Evolutionary conservation across 495 filamentous ascomycete genomes (phyloP), one percentile per base, ranked within the genome.

Genomic region (Sporormia fimetaria): DNA sequence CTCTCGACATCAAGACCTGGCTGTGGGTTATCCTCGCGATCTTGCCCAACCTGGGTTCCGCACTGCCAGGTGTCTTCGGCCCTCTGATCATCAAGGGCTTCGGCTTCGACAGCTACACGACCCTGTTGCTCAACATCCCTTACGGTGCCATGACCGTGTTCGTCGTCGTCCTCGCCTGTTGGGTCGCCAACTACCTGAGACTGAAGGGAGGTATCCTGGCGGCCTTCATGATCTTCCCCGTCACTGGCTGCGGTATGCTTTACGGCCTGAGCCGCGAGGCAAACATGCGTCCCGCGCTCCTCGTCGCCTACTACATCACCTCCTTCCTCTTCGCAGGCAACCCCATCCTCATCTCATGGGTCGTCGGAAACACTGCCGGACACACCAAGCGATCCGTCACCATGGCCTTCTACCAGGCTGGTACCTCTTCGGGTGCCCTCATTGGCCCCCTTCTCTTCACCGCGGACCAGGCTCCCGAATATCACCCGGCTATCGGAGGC

Each of bases 101-200:
- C 49, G 75, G 75, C 4, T 78, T 70, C 51, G 63, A 67, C 40
- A 59, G 65, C 21, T 75, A 78, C 42, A 63, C 69, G 18, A 75
- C 76, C 0, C 76, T 78, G 29, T 63, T 78, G 7, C 75, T 79
- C 60, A 78, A 76, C 52, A 75, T 79, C 42, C 75, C 76, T 0
- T 77, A 76, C 28, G 75, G 76, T 14, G 71, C 70, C 8, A 69
- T 78, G 2, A 73, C 76, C 40, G 58, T 77, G 5, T 56, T 77
- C 24, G 69, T 71, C 1, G 77, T 70, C 0, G 61, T 78, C 38
- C 71, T 71, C 6, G 70, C 70, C 4, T 73, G 70, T 14, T 73
- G 64, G 51, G 42, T 75, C 1, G 73, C 75, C 0, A 73, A 70
- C 0, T 43, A 56, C 15, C 60, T 65, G 33, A 66, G 69, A 33